Percentiles rank a stretch among this genome's conserved stretches.
Evolutionary conservation across 192 early-diverging fungal species (phyloP).

Genomic region (Mortierella hygrophila): DNA sequence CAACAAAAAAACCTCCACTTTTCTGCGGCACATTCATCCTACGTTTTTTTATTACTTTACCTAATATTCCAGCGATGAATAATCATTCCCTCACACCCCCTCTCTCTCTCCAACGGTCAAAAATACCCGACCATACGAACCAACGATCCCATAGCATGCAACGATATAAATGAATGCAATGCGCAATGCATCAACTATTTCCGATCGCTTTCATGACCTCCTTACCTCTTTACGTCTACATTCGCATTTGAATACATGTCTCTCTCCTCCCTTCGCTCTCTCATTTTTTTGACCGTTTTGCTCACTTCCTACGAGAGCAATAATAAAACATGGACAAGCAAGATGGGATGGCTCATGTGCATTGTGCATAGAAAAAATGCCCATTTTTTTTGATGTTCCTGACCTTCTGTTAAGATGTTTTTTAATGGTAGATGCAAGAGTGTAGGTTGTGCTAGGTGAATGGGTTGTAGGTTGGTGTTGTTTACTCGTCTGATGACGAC

Average conservation of each 20-base stretch:
- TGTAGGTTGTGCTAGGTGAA: neutral
- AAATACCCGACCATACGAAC: no score
- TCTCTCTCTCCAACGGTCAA: neutral
- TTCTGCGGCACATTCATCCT: no score
- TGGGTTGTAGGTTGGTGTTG: no score
- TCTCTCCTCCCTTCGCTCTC: neutral
- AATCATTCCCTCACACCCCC: neutral
- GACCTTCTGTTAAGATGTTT: neutral
- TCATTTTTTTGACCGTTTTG: neutral
- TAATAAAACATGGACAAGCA: constrained; percentile 2
- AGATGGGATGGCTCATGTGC: neutral
- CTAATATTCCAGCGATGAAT: no score
- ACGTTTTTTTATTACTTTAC: no score
- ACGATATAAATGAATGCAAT: no score
- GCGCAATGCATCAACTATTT: no score
- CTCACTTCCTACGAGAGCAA: neutral
- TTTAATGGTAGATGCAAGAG: constrained; percentile 7
- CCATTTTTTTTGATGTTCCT: neutral
- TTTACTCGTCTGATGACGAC: constrained; percentile 19
- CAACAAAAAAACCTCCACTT: no score
- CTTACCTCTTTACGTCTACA: neutral
- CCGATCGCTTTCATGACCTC: no score
- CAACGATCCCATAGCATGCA: no score
- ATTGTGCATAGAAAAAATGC: neutral
- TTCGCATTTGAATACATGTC: neutral